Base-by-base conservation (phyloP, 805 yeast genomes). In the Dipodascopsis tothii region DNA sequence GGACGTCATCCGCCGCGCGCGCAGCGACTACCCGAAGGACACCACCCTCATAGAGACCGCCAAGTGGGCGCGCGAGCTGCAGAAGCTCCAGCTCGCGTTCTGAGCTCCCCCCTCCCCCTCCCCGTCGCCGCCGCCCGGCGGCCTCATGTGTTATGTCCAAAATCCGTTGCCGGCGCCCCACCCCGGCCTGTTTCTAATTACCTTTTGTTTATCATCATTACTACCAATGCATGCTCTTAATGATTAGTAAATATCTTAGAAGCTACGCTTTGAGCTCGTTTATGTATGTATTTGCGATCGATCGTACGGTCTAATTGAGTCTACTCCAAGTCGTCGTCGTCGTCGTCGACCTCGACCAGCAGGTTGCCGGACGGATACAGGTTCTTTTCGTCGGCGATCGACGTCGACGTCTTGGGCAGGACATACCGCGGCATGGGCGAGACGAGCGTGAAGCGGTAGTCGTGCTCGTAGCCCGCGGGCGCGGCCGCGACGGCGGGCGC, bases 61-160 rank as follows among this genome's bases (percentile, higher is more conserved):
- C 5, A 77, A 88, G 66, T 92, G 97, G 97, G 96, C 98, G 14
- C 77, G 92, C 55, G 95, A 84, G 58, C 95, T 81, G 54, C 59
- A 42, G 46, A 57, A 68, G 75, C 59, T 77, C 77, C 60, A 45
- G 50, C 49, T 41, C 55, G 59, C 55, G 62, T 63, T 33, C 17
- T 30, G 16, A 37, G 16, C n/a, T n/a, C n/a, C n/a, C n/a, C n/a
- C n/a, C n/a, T n/a, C n/a, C n/a, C n/a, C n/a, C n/a, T n/a, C n/a
- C n/a, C n/a, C n/a, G n/a, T n/a, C n/a, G n/a, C n/a, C n/a, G n/a
- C n/a, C n/a, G n/a, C n/a, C n/a, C n/a, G n/a, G n/a, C n/a, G n/a
- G n/a, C n/a, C n/a, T n/a, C n/a, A n/a, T n/a, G n/a, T n/a, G n/a
- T n/a, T n/a, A n/a, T n/a, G n/a, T n/a, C n/a, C n/a, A n/a, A n/a